These are phyloP conservation scores for Leccinum aurantiacum DNA, from an alignment of 768 basidiomycete genomes.

Conservation along the genomic window DNA sequence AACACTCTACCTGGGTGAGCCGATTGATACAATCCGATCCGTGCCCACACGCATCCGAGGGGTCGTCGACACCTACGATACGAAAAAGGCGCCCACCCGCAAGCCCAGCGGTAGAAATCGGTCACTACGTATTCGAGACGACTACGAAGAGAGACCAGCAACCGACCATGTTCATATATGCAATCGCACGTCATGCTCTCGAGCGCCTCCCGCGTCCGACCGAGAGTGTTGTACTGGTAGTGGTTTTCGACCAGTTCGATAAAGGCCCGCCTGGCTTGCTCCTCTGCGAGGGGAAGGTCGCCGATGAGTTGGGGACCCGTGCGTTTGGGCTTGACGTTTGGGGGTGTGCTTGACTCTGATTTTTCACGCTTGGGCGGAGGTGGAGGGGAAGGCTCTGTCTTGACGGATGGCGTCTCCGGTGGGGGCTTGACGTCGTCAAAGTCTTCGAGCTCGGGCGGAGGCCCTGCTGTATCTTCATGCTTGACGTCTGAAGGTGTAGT, in stretches of 20 bases:
- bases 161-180: constrained; percentile 77
- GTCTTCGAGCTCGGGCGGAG: constrained; percentile 21
- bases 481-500: constrained; percentile 13
- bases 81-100: constrained; percentile 24
- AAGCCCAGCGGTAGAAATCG: constrained; percentile 11
- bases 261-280: constrained; percentile 71
- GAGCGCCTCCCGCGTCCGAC: constrained; percentile 82
- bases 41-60: constrained; percentile 75
- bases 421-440: constrained; percentile 26
- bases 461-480: constrained; percentile 10
- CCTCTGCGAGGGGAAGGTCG: constrained; percentile 75
- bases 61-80: constrained; percentile 55
- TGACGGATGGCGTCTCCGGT: constrained; percentile 29
- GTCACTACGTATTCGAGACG: constrained; percentile 34
- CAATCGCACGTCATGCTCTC: constrained; percentile 98
- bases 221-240: constrained; percentile 85
- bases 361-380: constrained; percentile 33
- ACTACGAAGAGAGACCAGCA: constrained; percentile 13
- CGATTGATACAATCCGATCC: constrained; percentile 95
- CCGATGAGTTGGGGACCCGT: constrained; percentile 68
- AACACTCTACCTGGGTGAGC: constrained; percentile 94
- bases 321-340: constrained; percentile 37
- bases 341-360: constrained; percentile 35
- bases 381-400: constrained; percentile 32
- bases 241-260: constrained; percentile 71